Base-by-base conservation (phyloP, 306 rosid genomes). In the Erythrophleum fordii region DNA sequence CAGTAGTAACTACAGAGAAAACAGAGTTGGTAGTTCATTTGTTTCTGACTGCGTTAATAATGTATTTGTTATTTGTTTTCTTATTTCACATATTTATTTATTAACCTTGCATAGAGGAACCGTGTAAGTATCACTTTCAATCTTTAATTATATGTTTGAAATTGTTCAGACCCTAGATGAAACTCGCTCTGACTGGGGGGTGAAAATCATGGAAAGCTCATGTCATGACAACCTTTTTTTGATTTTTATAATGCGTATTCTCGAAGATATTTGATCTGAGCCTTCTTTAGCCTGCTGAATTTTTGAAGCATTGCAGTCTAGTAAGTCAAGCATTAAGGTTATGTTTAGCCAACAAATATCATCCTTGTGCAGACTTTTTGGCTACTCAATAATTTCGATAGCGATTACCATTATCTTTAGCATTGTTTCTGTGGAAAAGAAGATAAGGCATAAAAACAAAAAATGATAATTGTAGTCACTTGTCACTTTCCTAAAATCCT, bases 401-500 rank as follows among this genome's bases (percentile, higher is more conserved):
- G 53, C 70, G 83, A 81, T 77, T 53, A 72, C 62, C 69, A 67
- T 75, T 55, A 9, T 74, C 67, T 77, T 51, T 49, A n/a, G 67
- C 77, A 69, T 69, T 69, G 73, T 18, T 20, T 16, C n/a, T 8
- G 6, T 26, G 58, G 26, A 6, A 44, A 75, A 61, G 62, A 55
- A 70, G 56, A 56, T 28, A 45, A 11, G 69, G 78, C 76, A 56
- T 45, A 62, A 52, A 58, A 66, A 77, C 64, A 39, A 72, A 73
- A 35, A 75, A 49, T 80, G 72, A 35, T 25, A 31, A 79, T 74
- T 80, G 86, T 56, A 73, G 73, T 85, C 81, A 62, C 53, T 52
- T 46, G 59, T 23, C 83, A 73, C 86, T 79, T 73, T 48, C 37
- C 75, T 62, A 49, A 69, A 53, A 69, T 58, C 55, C 71, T 34